Conservation (phyloP, 2,329 filamentous ascomycete genomes). For the Clonostachys rosea region DNA sequence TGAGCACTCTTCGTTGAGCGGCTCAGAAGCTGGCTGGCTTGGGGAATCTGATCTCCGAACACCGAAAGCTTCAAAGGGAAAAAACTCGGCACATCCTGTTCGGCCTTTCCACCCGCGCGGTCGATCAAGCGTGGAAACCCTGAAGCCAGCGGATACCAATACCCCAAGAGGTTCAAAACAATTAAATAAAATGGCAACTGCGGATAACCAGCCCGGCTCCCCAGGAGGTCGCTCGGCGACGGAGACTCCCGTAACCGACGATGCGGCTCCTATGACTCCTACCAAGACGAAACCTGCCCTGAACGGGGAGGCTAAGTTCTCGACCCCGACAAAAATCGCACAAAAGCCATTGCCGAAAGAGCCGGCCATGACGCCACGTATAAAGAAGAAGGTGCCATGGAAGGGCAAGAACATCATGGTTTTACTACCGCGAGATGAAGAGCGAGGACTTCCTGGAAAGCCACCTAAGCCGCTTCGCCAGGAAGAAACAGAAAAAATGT, state of each 20-base stretch:
- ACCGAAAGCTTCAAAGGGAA: conserved; percentile 30
- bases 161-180: background rate
- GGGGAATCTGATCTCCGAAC: conserved; percentile 43
- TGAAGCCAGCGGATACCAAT: conserved; percentile 28
- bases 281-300: conserved; percentile 8
- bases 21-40: conserved; percentile 52
- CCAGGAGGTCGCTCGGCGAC: background rate
- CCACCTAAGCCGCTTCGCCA: conserved; percentile 48
- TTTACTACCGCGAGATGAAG: conserved; percentile 62
- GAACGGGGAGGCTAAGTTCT: conserved; percentile 18
- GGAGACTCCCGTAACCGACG: background rate
- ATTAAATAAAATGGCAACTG: background rate
- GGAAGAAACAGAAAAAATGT: conserved; percentile 54
- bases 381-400: conserved; percentile 71
- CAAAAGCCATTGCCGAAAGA: conserved; percentile 31
- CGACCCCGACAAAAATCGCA: conserved; percentile 25
- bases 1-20: conserved; percentile 71
- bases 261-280: conserved; percentile 14
- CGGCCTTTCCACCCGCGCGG: conserved; percentile 33
- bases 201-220: conserved; percentile 11
- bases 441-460: conserved; percentile 53
- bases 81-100: conserved; percentile 13
- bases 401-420: conserved; percentile 72
- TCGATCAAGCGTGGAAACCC: conserved; percentile 52
- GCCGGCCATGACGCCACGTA: conserved; percentile 42